Evolutionary conservation across 805 yeast species (phyloP), one percentile per base, ranked within the genome.

Genomic region (Naumovozyma castellii): DNA sequence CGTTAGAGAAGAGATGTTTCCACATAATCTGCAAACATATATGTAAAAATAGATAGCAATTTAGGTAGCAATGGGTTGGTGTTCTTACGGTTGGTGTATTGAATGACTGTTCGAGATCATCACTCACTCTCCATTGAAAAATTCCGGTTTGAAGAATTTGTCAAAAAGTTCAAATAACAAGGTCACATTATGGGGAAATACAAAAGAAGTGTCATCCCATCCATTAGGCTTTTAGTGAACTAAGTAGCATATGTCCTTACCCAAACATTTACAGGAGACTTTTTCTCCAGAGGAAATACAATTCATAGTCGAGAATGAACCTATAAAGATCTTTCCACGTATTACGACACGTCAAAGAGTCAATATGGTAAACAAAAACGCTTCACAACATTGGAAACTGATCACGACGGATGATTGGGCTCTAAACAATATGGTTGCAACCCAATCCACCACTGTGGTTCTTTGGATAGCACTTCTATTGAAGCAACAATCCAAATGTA

Each of bases 391-490:
- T 32, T 57, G 61, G 61, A 47, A 46, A 13, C 51, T 57, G 30
- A 55, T 61, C 2, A 59, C 75, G 61, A 65, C 73, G 19, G 65
- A 64, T 32, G 58, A 53, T 19, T 35, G 39, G 14, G 47, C 48
- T 5, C 38, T 61, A 35, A 58, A 56, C 37, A 58, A 56, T 39
- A 49, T 61, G 56, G 56, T 57, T 34, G 85, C 94, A 0, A 70
- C 83, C 73, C 72, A 80, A 44, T 69, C 88, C 38, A 73, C 71
- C 15, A 67, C 73, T 35, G 77, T 92, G 0, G 94, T 96, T 0
- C 46, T 90, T 2, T 92, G 97, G 97, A 66, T 84, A 16, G 97
- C 97, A 0, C 56, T 88, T 5, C 64, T 88, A 16, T 65, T 92
- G 37, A 86, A 85, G 53, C 77, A 80, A 35, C 97, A 92, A 58